Evolutionary conservation across 2,329 filamentous ascomycete genomes (phyloP), one percentile per base, ranked within the genome.

Genomic region (Exophiala calicioides): DNA sequence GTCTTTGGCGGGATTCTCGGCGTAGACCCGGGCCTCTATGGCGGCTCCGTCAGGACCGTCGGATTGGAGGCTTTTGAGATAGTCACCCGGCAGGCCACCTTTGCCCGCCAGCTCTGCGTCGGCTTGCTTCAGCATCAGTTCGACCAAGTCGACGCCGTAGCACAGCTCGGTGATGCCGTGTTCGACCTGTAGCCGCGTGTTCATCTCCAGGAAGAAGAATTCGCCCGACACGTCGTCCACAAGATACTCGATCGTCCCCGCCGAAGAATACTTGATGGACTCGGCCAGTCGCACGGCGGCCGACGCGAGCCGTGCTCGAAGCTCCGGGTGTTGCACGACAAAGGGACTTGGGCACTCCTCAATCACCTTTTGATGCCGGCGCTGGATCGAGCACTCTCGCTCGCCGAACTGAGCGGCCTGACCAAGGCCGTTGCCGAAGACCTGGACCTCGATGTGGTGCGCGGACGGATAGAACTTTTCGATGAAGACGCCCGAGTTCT

Each of bases 181-280:
- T 58, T 81, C 78, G 4, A 81, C 78, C 52, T 81, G 78, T 2
- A 81, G 65, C 34, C 78, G 66, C 1, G 78, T 80, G 55, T 80
- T 81, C 76, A 81, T 79, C 56, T 80, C 78, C 0, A 80, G 63
- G 51, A 80, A 81, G 67, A 77, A 95, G 66, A 93, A 95, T 32
- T 85, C 79, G 36, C 83, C 86, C 4, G 82, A 84, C 59, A 88
- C 82, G 63, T 89, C 86, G 66, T 95, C 89, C 4, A 95, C 84
- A 32, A 95, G 86, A 62, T 90, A 95, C 68, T 95, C 90, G 15
- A 95, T 86, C 0, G 90, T 95, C 1, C 90, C 90, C 6, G 88
- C 90, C 5, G 86, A 88, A n/a, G 86, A 85, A 60, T 95, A 95
- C 3, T 70, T 68, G 47, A 79, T 71, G 0, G 71, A 74, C 55